phyloP scores from a whole-genome alignment of 352 stramenopile genomes.

The Pythium phragmitis region DNA sequence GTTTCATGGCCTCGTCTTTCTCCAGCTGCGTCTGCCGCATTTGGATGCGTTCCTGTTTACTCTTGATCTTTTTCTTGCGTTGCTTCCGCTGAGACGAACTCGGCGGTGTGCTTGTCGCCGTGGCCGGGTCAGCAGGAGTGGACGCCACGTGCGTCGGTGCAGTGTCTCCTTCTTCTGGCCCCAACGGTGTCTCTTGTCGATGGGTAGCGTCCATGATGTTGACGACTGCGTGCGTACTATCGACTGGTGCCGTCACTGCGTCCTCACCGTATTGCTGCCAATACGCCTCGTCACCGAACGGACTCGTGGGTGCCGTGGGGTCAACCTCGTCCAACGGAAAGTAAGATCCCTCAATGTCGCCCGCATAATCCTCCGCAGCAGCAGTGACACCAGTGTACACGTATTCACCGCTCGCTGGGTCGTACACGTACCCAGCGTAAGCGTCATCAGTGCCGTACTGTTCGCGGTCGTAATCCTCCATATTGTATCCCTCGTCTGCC shows the following conservation, averaged over 20 bases:
- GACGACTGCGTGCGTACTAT: neutral
- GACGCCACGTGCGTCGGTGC: neutral
- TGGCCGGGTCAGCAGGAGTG: neutral
- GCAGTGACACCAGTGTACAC: conserved; percentile 4
- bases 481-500: neutral
- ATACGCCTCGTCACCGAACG: conserved; percentile 50
- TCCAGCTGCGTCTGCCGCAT: conserved; percentile 55
- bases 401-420: conserved; percentile 14
- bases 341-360: conserved; percentile 11
- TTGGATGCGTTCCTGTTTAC: conserved; percentile 51
- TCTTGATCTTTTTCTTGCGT: conserved; percentile 34
- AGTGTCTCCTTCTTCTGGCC: neutral
- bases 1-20: conserved; percentile 41
- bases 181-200: neutral
- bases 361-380: neutral
- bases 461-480: neutral
- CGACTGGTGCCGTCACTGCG: neutral
- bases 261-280: conserved; percentile 37
- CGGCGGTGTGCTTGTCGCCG: neutral
- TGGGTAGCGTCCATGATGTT: neutral
- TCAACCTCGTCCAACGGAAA: conserved; percentile 21
- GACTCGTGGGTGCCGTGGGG: conserved; percentile 18
- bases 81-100: conserved; percentile 3
- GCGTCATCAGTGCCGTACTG: neutral
- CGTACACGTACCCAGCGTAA: conserved; percentile 11